Evolutionary conservation across 768 basidiomycete genomes (phyloP), one percentile per base, ranked within the genome.

Genomic region (Mycena chlorophos): DNA sequence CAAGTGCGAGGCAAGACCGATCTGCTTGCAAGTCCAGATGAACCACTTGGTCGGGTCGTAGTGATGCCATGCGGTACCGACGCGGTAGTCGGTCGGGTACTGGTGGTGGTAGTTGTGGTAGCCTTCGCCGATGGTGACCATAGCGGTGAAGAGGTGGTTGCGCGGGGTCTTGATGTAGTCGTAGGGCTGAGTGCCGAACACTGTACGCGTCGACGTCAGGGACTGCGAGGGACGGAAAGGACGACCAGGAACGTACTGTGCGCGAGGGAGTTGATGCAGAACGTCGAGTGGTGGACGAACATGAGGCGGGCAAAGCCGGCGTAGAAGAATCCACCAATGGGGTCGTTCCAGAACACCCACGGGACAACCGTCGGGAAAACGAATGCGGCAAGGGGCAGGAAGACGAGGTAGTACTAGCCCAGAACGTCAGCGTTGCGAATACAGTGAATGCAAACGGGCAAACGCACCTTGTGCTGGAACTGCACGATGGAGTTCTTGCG

Each of bases 101-200:
- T 87, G 79, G 60, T 98, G 95, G 75, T 98, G 94, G 84, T 95
- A 96, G 74, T 98, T 98, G 80, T 98, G 94, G 77, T 98, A 98
- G 22, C 94, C 95, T 72, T 98, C 94, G 52, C 95, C 94, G 65
- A 95, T 88, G 38, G 94, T 98, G 60, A 86, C 87, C 30, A 97
- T 76, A 2, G 95, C 94, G 34, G 94, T 96, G 69, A 95, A 69
- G 59, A 94, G 70, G 72, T 95, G 94, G 73, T 96, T 93, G 40
- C 40, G 40, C 14, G 40, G 40, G 20, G 40, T 42, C 40, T 42
- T 42, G 20, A 42, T 19, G 8, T 6, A 42, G 40, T 42, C 40
- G 40, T 42, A 42, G 8, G 40, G 40, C 40, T 42, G 40, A 20
- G 40, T 42, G 13, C 54, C 89, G 82, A 20, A 94, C 94, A 13